Evolutionary conservation across 2,329 filamentous ascomycete genomes (phyloP).

Genomic region (Xylaria sp.): DNA sequence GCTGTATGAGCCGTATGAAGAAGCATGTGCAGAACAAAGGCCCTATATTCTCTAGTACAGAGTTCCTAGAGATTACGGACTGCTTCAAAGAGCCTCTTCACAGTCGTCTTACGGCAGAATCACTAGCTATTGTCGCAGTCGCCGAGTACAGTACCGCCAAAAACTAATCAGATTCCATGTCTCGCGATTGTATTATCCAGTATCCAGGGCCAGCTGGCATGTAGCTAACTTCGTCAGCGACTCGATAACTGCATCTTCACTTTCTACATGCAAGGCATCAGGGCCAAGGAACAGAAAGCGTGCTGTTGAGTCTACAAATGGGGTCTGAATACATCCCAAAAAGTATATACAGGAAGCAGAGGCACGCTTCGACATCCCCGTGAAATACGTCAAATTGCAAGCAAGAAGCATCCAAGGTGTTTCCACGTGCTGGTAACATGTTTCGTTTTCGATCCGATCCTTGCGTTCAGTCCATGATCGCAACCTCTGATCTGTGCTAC

Average conservation of each 20-base stretch:
- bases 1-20: slow-evolving; percentile 25
- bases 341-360: slow-evolving; percentile 17
- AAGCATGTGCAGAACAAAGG: slow-evolving; percentile 16
- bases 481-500: slow-evolving; percentile 21
- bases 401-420: not conserved
- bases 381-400: slow-evolving; percentile 7
- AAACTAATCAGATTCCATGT: too few relatives aligned
- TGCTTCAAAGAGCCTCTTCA: slow-evolving; percentile 30
- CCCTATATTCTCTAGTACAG: slow-evolving; percentile 3
- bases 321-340: not conserved
- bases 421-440: not conserved
- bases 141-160: slow-evolving; percentile 30
- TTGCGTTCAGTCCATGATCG: slow-evolving; percentile 26
- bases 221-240: not conserved
- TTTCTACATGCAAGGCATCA: not conserved
- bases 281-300: not conserved
- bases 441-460: slow-evolving; percentile 20
- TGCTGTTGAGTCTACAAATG: not conserved
- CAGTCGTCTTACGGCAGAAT: slow-evolving; percentile 30
- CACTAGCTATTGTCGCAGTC: slow-evolving; percentile 29
- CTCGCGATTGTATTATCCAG: too few relatives aligned
- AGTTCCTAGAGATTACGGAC: slow-evolving; percentile 30
- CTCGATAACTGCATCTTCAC: not conserved
- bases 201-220: too few relatives aligned
- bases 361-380: not conserved